A percentile compares a stretch with the other conserved stretches of the same genome.
Conservation (phyloP, 2,329 filamentous ascomycete genomes). For the Arthrobotrys musiformis region DNA sequence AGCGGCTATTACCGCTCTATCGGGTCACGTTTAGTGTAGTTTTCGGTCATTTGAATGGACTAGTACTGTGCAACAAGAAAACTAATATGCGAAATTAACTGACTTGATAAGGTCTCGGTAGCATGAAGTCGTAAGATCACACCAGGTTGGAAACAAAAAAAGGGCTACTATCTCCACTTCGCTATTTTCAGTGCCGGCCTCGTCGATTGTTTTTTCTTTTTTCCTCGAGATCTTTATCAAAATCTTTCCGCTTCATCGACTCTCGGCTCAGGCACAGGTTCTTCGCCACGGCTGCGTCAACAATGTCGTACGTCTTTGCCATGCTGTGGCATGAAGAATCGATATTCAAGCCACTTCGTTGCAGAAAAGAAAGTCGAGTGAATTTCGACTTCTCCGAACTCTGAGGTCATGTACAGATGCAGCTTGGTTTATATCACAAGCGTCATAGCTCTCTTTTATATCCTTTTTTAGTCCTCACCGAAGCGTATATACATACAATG, state of each 20-base stretch:
- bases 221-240: no score
- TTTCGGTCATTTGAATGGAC: background rate
- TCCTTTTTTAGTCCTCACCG: no score
- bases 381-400: background rate
- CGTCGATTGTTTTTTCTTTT: slow-evolving; percentile 1
- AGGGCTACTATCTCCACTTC: background rate
- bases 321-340: slow-evolving; percentile 6
- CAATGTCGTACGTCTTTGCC: background rate
- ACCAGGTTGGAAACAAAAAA: background rate
- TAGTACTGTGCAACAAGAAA: background rate
- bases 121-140: background rate
- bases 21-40: background rate
- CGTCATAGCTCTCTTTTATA: slow-evolving; percentile 20
- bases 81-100: no score
- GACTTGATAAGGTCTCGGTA: no score
- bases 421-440: background rate
- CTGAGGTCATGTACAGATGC: background rate
- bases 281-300: background rate
- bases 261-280: no score
- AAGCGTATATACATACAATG: background rate
- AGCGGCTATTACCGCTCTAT: slow-evolving; percentile 48
- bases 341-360: background rate
- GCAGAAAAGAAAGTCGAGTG: background rate
- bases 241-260: background rate
- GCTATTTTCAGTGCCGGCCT: no score